Conservation (phyloP, 1,284 basidiomycete species). For the Pseudomicrostroma phylloplanum region DNA sequence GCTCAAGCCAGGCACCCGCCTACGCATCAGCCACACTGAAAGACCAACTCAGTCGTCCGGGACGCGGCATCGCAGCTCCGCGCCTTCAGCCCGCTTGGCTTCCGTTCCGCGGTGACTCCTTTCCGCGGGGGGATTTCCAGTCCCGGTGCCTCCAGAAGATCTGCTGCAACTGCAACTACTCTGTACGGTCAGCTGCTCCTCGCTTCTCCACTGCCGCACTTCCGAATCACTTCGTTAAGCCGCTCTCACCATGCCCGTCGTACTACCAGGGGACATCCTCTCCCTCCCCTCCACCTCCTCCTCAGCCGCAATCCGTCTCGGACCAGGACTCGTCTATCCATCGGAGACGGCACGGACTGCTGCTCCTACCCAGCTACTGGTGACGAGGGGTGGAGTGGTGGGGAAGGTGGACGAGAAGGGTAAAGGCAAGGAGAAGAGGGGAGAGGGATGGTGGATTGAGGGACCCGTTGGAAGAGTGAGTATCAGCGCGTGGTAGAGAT, state of each 20-base stretch:
- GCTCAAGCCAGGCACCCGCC: no score
- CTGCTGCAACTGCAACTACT: no score
- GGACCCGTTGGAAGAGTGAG: background rate
- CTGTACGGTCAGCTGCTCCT: no score
- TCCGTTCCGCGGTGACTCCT: no score
- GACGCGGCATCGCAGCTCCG: no score
- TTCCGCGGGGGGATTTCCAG: no score
- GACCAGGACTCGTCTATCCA: background rate
- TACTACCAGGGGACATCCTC: background rate
- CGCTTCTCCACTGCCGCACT: no score
- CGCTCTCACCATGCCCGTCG: background rate
- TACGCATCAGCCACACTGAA: no score
- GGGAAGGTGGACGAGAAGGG: slow-evolving; percentile 1
- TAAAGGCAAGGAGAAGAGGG: background rate
- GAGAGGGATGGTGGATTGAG: slow-evolving; percentile 4
- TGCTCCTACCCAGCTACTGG: background rate
- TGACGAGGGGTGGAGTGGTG: background rate
- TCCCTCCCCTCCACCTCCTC: slow-evolving; percentile 1
- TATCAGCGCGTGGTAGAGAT: background rate
- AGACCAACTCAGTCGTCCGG: no score
- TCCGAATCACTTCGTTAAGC: no score
- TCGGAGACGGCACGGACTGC: background rate
- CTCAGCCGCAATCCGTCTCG: background rate
- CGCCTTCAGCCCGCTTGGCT: no score
- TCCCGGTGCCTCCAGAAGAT: no score